phyloP scores from a whole-genome alignment of 495 filamentous ascomycete species.

The Aspergillus olivimuriae region DNA sequence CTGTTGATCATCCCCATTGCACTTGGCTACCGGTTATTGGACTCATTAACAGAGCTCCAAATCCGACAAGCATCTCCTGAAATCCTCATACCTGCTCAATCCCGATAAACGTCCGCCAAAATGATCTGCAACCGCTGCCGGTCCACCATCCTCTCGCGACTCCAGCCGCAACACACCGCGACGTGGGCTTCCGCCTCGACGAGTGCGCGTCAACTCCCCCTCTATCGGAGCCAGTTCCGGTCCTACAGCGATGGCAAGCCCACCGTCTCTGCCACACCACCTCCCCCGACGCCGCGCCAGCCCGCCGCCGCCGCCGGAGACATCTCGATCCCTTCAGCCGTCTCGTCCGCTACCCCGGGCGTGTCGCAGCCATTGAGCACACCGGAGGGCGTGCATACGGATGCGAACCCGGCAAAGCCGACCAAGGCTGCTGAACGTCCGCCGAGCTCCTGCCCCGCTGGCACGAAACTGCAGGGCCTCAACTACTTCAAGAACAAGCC shows the following conservation, averaged over 20 bases:
- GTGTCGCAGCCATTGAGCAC: constrained; percentile 43
- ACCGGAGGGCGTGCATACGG: constrained; percentile 27
- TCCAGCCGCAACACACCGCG: constrained; percentile 26
- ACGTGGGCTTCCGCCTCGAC: constrained; percentile 26
- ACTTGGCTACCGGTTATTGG: no score
- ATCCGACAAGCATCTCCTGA: no score
- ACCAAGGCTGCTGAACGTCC: constrained; percentile 23
- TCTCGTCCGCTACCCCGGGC: constrained; percentile 39
- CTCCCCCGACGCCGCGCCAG: constrained; percentile 46
- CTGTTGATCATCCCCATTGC: constrained; percentile 4
- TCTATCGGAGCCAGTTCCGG: constrained; percentile 30
- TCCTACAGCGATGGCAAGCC: constrained; percentile 36
- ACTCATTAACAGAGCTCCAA: no score
- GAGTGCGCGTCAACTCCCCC: constrained; percentile 21
- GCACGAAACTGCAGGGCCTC: constrained; percentile 69
- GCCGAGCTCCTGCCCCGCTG: constrained; percentile 53
- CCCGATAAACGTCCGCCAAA: constrained; percentile 3
- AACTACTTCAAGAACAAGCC: constrained; percentile 84
- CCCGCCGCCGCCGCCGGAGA: constrained; percentile 29
- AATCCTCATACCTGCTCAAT: no score
- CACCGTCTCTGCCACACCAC: constrained; percentile 43
- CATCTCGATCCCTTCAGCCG: constrained; percentile 33
- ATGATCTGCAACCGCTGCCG: constrained; percentile 49
- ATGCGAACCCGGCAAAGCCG: constrained; percentile 22
- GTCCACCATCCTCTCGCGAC: constrained; percentile 34